Evolutionary conservation across 495 filamentous ascomycete species (phyloP).

Genomic region (Neurospora sp.): DNA sequence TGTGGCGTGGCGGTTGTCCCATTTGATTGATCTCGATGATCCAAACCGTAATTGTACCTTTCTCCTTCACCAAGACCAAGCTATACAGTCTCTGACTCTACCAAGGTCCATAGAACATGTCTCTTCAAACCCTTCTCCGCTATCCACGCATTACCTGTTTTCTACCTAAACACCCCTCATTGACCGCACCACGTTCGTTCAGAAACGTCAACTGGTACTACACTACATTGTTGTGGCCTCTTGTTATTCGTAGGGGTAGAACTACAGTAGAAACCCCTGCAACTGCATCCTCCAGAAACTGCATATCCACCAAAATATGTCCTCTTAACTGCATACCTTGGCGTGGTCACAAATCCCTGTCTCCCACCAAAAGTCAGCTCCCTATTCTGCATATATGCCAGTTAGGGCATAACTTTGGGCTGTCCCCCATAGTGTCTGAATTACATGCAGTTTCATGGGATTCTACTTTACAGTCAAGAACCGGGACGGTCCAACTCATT

Average conservation of each 20-base stretch:
- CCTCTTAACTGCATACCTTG: too few species aligned
- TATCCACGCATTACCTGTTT: neutral
- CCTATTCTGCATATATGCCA: too few species aligned
- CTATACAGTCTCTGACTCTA: neutral
- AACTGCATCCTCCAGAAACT: too few species aligned
- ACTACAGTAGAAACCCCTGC: too few species aligned
- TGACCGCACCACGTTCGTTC: neutral
- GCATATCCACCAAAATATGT: too few species aligned
- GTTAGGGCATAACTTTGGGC: too few species aligned
- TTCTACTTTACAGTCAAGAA: neutral
- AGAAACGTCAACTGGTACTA: neutral
- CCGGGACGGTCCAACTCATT: neutral
- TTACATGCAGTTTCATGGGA: neutral
- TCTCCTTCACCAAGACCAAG: neutral
- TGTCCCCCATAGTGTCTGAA: too few species aligned
- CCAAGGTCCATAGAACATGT: neutral
- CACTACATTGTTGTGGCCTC: neutral
- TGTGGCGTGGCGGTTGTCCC: neutral
- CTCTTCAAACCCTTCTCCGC: neutral
- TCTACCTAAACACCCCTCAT: neutral
- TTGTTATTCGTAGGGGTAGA: neutral
- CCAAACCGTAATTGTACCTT: too few species aligned
- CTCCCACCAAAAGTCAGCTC: too few species aligned
- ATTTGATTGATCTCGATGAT: neutral
- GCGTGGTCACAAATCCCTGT: too few species aligned